Percentiles rank a stretch among this genome's conserved stretches.
phyloP scores from a whole-genome alignment of 495 filamentous ascomycete genomes.

The Penicillium bovifimosum region DNA sequence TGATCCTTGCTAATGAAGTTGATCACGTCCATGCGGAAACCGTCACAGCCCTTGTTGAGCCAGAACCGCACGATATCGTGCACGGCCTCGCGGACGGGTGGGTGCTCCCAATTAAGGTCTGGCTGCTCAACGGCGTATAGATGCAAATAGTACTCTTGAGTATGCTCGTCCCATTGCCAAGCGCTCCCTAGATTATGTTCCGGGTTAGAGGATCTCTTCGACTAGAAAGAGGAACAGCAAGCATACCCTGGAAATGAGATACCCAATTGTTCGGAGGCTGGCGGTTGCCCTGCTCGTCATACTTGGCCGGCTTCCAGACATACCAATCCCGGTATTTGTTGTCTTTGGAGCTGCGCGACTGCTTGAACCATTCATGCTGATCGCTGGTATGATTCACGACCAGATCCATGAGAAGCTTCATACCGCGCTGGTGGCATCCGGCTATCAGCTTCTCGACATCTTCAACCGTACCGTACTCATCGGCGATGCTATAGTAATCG shows the following conservation, averaged over 20 bases:
- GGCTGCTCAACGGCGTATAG: slow-evolving; percentile 61
- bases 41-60: slow-evolving; percentile 61
- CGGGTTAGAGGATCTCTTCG: not conserved
- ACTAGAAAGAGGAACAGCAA: not conserved
- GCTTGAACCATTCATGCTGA: slow-evolving; percentile 69
- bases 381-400: slow-evolving; percentile 80
- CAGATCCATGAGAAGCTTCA: slow-evolving; percentile 69
- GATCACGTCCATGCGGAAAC: slow-evolving; percentile 65
- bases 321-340: slow-evolving; percentile 65
- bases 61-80: slow-evolving; percentile 67
- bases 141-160: slow-evolving; percentile 66
- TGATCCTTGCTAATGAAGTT: slow-evolving; percentile 63
- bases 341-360: slow-evolving; percentile 55
- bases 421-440: slow-evolving; percentile 50
- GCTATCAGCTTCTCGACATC: slow-evolving; percentile 62
- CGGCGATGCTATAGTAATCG: slow-evolving; percentile 59
- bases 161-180: slow-evolving; percentile 62
- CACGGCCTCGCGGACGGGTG: slow-evolving; percentile 55
- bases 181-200: slow-evolving; percentile 37
- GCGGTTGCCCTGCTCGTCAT: slow-evolving; percentile 52
- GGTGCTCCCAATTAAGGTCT: slow-evolving; percentile 72
- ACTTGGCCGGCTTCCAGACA: slow-evolving; percentile 60
- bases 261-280: slow-evolving; percentile 69
- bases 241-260: slow-evolving; percentile 50
- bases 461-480: slow-evolving; percentile 54